Percentiles rank a stretch among this genome's conserved stretches.
Evolutionary conservation across 371 early-diverging fungal species (phyloP).

Genomic region (Gilbertella persicaria): DNA sequence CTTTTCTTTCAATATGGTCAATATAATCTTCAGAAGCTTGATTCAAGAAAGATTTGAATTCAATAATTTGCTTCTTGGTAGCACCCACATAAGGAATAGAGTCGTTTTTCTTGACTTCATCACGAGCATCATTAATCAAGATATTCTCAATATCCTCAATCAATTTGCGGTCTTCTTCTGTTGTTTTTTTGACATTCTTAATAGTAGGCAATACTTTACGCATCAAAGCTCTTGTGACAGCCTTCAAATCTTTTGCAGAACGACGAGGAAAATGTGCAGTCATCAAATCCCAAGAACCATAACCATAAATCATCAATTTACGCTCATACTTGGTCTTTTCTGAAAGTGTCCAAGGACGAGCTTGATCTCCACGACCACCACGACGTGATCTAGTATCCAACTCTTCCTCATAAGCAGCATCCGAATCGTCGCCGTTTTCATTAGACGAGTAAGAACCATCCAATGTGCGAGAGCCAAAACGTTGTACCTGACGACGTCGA

Average conservation of each 20-base stretch:
- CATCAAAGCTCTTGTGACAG: conserved; percentile 45
- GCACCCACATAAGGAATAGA: conserved; percentile 63
- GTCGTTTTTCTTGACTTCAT: conserved; percentile 31
- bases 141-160: conserved; percentile 38
- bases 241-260: conserved; percentile 58
- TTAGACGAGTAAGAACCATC: conserved; percentile 45
- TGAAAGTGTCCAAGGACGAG: conserved; percentile 70
- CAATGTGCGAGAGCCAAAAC: conserved; percentile 47
- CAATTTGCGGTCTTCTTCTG: conserved; percentile 41
- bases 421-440: conserved; percentile 52
- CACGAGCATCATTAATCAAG: conserved; percentile 30
- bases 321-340: conserved; percentile 76
- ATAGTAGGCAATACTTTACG: conserved; percentile 32
- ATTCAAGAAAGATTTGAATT: conserved; percentile 64
- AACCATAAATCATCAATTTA: conserved; percentile 77
- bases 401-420: conserved; percentile 51
- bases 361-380: conserved; percentile 11
- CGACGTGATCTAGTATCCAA: conserved; percentile 11
- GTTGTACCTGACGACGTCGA: conserved; percentile 61
- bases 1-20: conserved; percentile 71
- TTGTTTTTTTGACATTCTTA: conserved; percentile 19
- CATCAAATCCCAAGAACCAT: conserved; percentile 75
- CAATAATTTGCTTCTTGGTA: conserved; percentile 57
- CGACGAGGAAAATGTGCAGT: conserved; percentile 51
- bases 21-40: conserved; percentile 69